Percentiles rank a stretch among this genome's conserved stretches.
These are phyloP conservation scores for Gamarada debralockiae DNA, from an alignment of 495 filamentous ascomycete genomes.

Conservation along the genomic window DNA sequence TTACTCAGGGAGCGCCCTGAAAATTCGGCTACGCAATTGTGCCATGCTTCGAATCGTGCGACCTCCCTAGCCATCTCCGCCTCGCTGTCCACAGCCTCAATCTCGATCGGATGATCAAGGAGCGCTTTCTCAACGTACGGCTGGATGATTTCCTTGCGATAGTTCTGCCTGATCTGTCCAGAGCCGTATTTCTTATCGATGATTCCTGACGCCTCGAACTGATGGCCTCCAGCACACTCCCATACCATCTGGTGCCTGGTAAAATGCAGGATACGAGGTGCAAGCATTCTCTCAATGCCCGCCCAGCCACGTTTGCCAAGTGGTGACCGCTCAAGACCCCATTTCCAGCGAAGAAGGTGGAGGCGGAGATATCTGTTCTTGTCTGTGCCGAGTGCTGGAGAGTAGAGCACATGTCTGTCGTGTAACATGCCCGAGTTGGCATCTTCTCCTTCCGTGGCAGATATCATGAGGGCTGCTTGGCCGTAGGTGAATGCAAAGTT, in stretches of 20 bases:
- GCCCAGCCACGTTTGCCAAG: constrained; percentile 20
- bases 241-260: constrained; percentile 24
- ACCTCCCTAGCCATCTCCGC: not conserved
- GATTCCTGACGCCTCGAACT: not conserved
- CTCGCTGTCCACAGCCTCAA: not conserved
- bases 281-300: constrained; percentile 27
- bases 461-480: constrained; percentile 17
- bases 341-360: constrained; percentile 2
- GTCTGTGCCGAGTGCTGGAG: not conserved
- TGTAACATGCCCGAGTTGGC: constrained; percentile 10
- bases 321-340: not conserved
- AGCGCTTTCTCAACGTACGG: not conserved
- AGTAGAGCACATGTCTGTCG: not conserved
- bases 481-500: constrained; percentile 22
- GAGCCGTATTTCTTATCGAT: not conserved
- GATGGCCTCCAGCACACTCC: constrained; percentile 20
- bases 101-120: not conserved
- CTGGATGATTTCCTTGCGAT: constrained; percentile 2
- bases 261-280: constrained; percentile 26
- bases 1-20: not conserved
- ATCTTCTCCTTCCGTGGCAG: constrained; percentile 10
- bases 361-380: constrained; percentile 4
- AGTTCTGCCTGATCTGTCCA: not conserved
- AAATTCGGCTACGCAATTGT: not conserved
- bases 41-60: not conserved